phyloP scores from a whole-genome alignment of 2,329 filamentous ascomycete species.

The Diaporthe ilicicola region DNA sequence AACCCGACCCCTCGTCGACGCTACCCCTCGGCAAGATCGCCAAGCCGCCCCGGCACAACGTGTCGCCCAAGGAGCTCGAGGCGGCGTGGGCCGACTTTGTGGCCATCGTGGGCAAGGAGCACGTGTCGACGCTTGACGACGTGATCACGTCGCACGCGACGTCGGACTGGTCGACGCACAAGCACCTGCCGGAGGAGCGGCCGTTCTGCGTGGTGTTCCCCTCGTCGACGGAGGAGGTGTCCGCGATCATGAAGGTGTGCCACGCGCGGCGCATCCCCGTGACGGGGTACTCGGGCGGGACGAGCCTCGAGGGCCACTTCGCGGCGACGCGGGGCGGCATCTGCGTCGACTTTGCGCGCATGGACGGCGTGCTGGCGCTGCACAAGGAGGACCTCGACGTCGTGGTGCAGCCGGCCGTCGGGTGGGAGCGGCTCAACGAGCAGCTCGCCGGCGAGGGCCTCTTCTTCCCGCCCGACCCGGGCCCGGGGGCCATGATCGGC shows the following conservation, averaged over 20 bases:
- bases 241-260: slow-evolving; percentile 88
- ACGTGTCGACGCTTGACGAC: slow-evolving; percentile 67
- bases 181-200: slow-evolving; percentile 8
- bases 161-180: slow-evolving; percentile 67
- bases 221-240: slow-evolving; percentile 80
- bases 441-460: slow-evolving; percentile 72
- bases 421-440: slow-evolving; percentile 82
- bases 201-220: slow-evolving; percentile 34
- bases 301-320: slow-evolving; percentile 89
- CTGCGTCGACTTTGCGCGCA: slow-evolving; percentile 84
- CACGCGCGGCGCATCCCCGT: slow-evolving; percentile 83
- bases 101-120: slow-evolving; percentile 68
- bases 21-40: slow-evolving; percentile 60
- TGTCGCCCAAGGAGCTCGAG: slow-evolving; percentile 69
- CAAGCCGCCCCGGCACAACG: slow-evolving; percentile 63
- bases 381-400: slow-evolving; percentile 82
- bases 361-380: slow-evolving; percentile 81
- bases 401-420: slow-evolving; percentile 77
- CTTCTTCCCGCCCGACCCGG: slow-evolving; percentile 87
- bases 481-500: slow-evolving; percentile 84
- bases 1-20: slow-evolving; percentile 64
- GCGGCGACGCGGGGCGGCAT: slow-evolving; percentile 84
- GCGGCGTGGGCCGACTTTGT: slow-evolving; percentile 76
- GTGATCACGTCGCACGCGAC: slow-evolving; percentile 66
- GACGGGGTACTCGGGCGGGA: slow-evolving; percentile 87